Conservation (phyloP, 1,284 basidiomycete genomes). For the Trametes versicolor region DNA sequence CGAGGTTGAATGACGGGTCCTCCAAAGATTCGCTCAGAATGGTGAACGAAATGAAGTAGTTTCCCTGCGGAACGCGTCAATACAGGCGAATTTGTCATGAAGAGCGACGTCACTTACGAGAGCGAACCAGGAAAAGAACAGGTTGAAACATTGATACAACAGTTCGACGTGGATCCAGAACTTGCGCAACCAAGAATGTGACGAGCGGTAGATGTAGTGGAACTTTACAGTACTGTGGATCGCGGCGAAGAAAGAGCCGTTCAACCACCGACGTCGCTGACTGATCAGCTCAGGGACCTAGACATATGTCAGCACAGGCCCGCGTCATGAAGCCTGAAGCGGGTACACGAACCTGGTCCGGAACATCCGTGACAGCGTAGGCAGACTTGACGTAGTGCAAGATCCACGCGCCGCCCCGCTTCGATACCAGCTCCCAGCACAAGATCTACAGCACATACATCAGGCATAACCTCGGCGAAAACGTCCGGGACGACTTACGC, state of each 20-base stretch:
- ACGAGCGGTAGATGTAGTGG: slow-evolving; percentile 91
- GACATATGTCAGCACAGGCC: slow-evolving; percentile 4
- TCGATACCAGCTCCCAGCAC: slow-evolving; percentile 95
- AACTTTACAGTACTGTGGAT: slow-evolving; percentile 93
- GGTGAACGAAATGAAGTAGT: slow-evolving; percentile 90
- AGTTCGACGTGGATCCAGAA: slow-evolving; percentile 96
- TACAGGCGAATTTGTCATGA: neutral
- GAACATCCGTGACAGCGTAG: slow-evolving; percentile 92
- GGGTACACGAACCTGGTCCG: slow-evolving; percentile 72
- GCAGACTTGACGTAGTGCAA: slow-evolving; percentile 95
- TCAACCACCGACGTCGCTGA: slow-evolving; percentile 94
- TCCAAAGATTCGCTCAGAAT: slow-evolving; percentile 82
- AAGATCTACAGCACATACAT: slow-evolving; percentile 64
- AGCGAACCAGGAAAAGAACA: slow-evolving; percentile 94
- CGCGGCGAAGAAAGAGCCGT: slow-evolving; percentile 97
- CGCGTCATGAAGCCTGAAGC: neutral
- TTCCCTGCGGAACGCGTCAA: slow-evolving; percentile 60
- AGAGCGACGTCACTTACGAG: slow-evolving; percentile 60
- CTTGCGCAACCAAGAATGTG: slow-evolving; percentile 86
- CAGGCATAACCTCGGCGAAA: slow-evolving; percentile 18
- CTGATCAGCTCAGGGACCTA: slow-evolving; percentile 90
- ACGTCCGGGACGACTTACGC: slow-evolving; percentile 54
- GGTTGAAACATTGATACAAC: slow-evolving; percentile 90
- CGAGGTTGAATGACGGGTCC: slow-evolving; percentile 62
- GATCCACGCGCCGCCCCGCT: slow-evolving; percentile 87